Base-by-base conservation (phyloP, 2,329 filamentous ascomycete genomes). In the Epichloe festucae region DNA sequence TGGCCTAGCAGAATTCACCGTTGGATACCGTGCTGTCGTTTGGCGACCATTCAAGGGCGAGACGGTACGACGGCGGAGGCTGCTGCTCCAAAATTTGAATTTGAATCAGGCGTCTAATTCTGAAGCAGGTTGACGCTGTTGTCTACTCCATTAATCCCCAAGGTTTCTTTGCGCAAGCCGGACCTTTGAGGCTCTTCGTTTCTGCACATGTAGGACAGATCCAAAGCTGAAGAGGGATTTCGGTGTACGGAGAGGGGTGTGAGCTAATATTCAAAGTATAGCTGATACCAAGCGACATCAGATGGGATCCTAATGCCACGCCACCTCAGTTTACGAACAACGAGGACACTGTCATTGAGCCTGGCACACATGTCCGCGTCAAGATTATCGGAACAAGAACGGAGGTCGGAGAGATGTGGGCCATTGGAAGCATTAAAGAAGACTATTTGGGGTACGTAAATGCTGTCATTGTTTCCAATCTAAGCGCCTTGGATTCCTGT, bases 11-110 rank as follows among this genome's bases (percentile, higher is more conserved):
- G 89, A 96, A 69, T 98, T 96, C 66, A 95, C 87, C 0, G 89
- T 98, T 46, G 83, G 87, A 62, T 98, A 96, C 67, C 87, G 90
- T 55, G 93, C 93, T 50, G 91, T 98, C 54, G 89, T 98, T 53
- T 98, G 91, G 91, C 82, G 91, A 63, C 93, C 93, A 11, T 98
- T 97, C 76, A 91, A 93, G 70, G 91, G 93, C 63, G 93, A 98
- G 77, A 95, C 93, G 68, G 93, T 95, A 81, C 70, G 85, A 55
- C 49, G 47, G 52, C 52, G 43, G 47, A 50, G 52, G 51, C 52
- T 50, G 52, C 53, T 54, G 52, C 45, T 52, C 51, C 42, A 52
- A 31, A 27, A 49, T 41, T 43, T 44, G 41, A 27, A 50, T 12
- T 17, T 38, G 34, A 49, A 52, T 52, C 53, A 54, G 47, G 47